Conservation (phyloP, 2,329 filamentous ascomycete genomes). For the Calonectria naviculata region DNA sequence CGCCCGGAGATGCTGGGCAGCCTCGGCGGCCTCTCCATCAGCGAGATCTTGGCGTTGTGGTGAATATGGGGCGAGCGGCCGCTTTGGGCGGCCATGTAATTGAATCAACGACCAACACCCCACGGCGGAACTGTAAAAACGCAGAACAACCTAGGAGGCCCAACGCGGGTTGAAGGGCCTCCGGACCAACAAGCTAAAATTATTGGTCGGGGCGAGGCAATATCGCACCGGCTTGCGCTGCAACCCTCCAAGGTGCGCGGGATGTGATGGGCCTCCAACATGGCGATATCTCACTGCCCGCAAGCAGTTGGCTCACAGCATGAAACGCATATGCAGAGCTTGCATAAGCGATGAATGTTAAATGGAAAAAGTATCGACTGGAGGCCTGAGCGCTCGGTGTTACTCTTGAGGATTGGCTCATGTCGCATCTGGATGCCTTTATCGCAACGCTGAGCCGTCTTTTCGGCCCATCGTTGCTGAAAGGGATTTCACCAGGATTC, state of each 20-base stretch:
- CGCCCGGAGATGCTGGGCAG: constrained; percentile 21
- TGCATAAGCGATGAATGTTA: background rate
- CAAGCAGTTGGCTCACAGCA: background rate
- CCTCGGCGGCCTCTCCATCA: constrained; percentile 22
- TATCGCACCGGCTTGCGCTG: background rate
- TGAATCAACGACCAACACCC: background rate
- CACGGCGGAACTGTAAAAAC: background rate
- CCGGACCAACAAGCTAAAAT: background rate
- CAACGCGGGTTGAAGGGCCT: background rate
- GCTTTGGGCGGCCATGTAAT: background rate
- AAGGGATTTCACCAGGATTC: background rate
- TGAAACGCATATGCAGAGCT: background rate
- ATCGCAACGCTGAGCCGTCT: background rate
- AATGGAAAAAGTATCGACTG: background rate
- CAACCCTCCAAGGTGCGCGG: background rate
- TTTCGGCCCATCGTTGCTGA: background rate
- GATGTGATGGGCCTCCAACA: constrained; percentile 9
- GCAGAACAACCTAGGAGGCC: background rate
- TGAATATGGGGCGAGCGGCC: constrained; percentile 19
- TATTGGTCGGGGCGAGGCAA: background rate
- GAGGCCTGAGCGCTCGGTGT: background rate
- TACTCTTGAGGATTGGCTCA: background rate
- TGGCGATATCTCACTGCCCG: background rate
- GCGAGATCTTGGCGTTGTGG: constrained; percentile 36
- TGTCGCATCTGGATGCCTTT: background rate